Evolutionary conservation across 2,329 filamentous ascomycete genomes (phyloP).

Genomic region (Rhinocladiella mackenziei): DNA sequence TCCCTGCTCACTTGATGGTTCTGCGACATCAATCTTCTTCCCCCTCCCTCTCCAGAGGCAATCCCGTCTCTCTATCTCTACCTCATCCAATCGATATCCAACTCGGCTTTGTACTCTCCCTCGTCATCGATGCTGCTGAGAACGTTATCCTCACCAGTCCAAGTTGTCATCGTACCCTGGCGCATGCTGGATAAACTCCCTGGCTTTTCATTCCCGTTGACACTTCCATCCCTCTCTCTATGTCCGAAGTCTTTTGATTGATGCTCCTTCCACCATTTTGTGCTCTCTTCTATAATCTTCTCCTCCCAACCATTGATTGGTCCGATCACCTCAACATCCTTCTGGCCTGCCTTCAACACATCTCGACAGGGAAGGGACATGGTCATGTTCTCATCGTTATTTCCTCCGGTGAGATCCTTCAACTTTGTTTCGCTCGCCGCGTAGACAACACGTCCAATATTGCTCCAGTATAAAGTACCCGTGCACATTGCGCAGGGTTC

Average conservation of each 20-base stretch:
- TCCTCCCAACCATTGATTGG: slow-evolving; percentile 45
- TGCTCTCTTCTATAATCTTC: slow-evolving; percentile 45
- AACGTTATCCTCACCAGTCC: slow-evolving; percentile 28
- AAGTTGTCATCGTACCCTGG: slow-evolving; percentile 23
- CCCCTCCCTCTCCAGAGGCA: no score
- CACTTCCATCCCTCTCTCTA: slow-evolving; percentile 17
- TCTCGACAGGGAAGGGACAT: slow-evolving; percentile 49
- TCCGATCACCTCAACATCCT: slow-evolving; percentile 49
- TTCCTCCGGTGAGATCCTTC: slow-evolving; percentile 44
- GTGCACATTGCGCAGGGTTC: slow-evolving; percentile 55
- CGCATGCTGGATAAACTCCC: slow-evolving; percentile 20
- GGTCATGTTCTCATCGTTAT: slow-evolving; percentile 52
- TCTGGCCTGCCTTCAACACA: slow-evolving; percentile 48
- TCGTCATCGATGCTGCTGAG: slow-evolving; percentile 30
- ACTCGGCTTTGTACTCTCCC: slow-evolving; percentile 29
- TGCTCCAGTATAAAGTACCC: slow-evolving; percentile 49
- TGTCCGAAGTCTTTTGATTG: background rate
- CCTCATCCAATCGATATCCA: slow-evolving; percentile 31
- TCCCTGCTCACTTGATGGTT: no score
- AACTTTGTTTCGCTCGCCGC: slow-evolving; percentile 49
- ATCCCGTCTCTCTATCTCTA: slow-evolving; percentile 1
- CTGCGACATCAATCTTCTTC: no score
- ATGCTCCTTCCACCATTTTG: slow-evolving; percentile 43
- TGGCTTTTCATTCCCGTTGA: slow-evolving; percentile 23
- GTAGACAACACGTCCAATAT: slow-evolving; percentile 52